Evolutionary conservation across 2,329 filamentous ascomycete species (phyloP), one percentile per base, ranked within the genome.

Genomic region (Emmonsiellopsis sp.): DNA sequence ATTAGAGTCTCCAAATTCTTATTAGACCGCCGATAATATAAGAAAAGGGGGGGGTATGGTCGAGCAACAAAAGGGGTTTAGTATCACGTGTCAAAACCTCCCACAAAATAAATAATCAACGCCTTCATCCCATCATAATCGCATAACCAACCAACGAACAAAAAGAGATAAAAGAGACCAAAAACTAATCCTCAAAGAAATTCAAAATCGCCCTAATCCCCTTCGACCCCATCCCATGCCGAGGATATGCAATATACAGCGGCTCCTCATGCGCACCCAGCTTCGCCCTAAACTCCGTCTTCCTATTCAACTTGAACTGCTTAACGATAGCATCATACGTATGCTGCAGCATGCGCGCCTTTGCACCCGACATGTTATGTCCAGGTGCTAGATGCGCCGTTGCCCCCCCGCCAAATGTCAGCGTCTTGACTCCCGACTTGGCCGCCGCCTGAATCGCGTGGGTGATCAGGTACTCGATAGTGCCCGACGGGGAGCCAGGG

Each of bases 241-340:
- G 84, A 41, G 91, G 91, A 71, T 95, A 96, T 66, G 88, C 90
- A 60, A 96, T 89, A 70, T 89, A 96, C 31, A 92, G 83, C 47
- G 87, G 83, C 64, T 95, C 90, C 56, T 91, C 89, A 54, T 82
- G 76, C 4, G 87, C 87, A 51, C 91, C 91, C 68, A 96, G 82
- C 78, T 96, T 96, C 74, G 88, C 86, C 56, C 91, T 79, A 75
- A 96, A 96, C 68, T 91, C 89, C 52, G 82, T 85, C 81, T 95
- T 95, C 66, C 86, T 83, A 45, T 85, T 86, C 59, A 95, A 77
- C 61, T 87, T 86, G 61, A 95, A 82, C 67, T 91, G 89, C 63
- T 87, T 87, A 42, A 88, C 86, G 47, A 95, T 74, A 3, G 87
- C 82, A 61, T 86, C 83, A 73, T 96, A 96, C 0, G 88, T 90